Percentiles rank a stretch among this genome's conserved stretches.
Evolutionary conservation across 129 eudicot genomes (phyloP).

Genomic region (Helianthus tuberosus): DNA sequence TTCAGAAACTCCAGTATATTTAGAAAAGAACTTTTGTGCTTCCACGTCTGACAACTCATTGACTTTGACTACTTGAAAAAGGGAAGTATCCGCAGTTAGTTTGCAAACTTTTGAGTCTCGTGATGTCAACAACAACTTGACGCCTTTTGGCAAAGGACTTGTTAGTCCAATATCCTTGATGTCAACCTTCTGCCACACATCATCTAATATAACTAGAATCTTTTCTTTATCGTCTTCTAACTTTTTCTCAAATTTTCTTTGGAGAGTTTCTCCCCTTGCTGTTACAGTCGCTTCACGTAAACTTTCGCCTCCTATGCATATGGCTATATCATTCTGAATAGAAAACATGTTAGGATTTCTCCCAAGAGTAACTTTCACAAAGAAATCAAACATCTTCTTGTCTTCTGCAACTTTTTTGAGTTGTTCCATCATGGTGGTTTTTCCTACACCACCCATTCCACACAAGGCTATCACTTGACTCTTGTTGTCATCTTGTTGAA

Average conservation of each 20-base stretch:
- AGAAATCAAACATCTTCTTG: constrained; percentile 1
- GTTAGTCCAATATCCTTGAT: background rate
- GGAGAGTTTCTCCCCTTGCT: constrained; percentile 19
- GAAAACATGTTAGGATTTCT: background rate
- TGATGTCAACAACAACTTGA: constrained; percentile 25
- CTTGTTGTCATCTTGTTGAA: constrained; percentile 10
- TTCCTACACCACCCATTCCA: too few relatives aligned
- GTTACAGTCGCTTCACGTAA: background rate
- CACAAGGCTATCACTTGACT: too few relatives aligned
- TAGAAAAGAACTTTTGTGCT: constrained; percentile 13
- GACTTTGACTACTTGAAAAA: background rate
- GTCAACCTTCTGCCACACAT: constrained; percentile 2
- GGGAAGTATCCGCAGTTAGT: background rate
- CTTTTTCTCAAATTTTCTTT: background rate
- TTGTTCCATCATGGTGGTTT: constrained; percentile 32
- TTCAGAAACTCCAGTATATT: background rate
- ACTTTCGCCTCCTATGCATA: background rate
- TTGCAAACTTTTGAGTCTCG: background rate
- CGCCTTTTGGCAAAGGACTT: constrained; percentile 6
- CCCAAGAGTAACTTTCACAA: constrained; percentile 22
- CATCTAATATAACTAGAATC: constrained; percentile 20
- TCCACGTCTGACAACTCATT: constrained; percentile 2
- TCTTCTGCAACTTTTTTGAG: background rate
- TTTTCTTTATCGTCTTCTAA: background rate
- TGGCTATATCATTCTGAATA: constrained; percentile 11